A percentile compares a stretch with the other conserved stretches of the same genome.
These are phyloP conservation scores for Podospora pseudopauciseta DNA, from an alignment of 495 filamentous ascomycete genomes.

Conservation along the genomic window DNA sequence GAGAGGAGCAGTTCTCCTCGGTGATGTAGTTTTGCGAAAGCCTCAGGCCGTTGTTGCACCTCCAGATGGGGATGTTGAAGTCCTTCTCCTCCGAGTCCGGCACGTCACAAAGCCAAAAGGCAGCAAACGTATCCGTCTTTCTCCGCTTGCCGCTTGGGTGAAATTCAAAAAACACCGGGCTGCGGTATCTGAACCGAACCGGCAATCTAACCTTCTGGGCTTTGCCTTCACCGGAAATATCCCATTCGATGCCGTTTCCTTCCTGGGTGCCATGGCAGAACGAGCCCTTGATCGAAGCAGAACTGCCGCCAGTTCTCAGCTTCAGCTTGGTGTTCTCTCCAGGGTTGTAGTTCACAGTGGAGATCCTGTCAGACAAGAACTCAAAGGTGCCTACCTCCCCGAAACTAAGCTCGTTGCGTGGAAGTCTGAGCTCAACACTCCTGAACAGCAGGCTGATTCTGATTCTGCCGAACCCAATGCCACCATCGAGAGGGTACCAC, in stretches of 20 bases:
- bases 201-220: conserved; percentile 64
- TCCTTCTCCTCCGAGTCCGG: conserved; percentile 70
- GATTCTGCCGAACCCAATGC: conserved; percentile 78
- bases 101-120: conserved; percentile 82
- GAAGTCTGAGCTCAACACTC: conserved; percentile 76
- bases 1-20: conserved; percentile 58
- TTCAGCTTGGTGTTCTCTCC: conserved; percentile 70
- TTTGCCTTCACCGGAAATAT: conserved; percentile 55
- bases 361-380: conserved; percentile 65
- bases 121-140: conserved; percentile 65
- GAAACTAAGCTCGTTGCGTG: conserved; percentile 79
- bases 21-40: conserved; percentile 91
- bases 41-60: conserved; percentile 64
- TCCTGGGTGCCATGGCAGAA: conserved; percentile 54
- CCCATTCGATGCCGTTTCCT: conserved; percentile 62
- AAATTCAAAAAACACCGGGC: conserved; percentile 86
- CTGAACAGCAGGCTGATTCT: conserved; percentile 87
- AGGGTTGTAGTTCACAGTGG: conserved; percentile 53
- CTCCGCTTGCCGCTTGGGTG: conserved; percentile 61
- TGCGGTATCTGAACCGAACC: conserved; percentile 83
- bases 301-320: conserved; percentile 80
- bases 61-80: conserved; percentile 85
- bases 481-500: conserved; percentile 58
- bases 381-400: conserved; percentile 88
- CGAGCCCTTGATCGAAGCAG: conserved; percentile 61